These are phyloP conservation scores for Zea luxurians DNA, from an alignment of 176 grass and related monocot species.

Conservation along the genomic window DNA sequence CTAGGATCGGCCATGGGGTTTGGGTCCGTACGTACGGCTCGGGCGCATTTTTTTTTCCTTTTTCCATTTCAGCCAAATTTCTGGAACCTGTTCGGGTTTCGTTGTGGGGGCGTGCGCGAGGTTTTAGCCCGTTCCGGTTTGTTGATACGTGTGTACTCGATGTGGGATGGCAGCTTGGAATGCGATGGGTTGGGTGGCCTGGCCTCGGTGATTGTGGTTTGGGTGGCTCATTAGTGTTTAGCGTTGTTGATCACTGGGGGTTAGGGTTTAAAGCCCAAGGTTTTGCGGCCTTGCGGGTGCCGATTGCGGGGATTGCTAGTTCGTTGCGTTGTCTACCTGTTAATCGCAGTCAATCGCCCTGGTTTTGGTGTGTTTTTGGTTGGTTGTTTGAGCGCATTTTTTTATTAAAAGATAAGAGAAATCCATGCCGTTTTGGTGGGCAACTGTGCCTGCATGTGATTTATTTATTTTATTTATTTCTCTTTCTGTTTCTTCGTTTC, in stretches of 20 bases:
- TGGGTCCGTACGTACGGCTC: not conserved
- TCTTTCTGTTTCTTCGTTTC: not conserved
- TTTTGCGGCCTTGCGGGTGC: not conserved
- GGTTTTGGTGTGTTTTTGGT: not conserved
- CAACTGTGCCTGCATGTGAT: not conserved
- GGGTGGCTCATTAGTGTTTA: conserved; percentile 11
- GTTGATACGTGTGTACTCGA: not conserved
- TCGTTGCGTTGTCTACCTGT: not conserved
- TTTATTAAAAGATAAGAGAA: not conserved
- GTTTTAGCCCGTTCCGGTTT: conserved; percentile 4
- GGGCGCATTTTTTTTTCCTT: not conserved
- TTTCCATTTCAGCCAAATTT: not conserved
- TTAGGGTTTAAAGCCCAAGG: conserved; percentile 43
- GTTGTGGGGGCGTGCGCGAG: not conserved
- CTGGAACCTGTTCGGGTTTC: not conserved
- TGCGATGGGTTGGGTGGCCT: not conserved
- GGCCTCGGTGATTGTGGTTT: conserved; percentile 11
- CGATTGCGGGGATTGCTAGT: not conserved
- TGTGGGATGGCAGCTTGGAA: not conserved
- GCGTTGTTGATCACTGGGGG: conserved; percentile 24
- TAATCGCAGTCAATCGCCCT: not conserved
- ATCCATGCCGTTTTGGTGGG: not conserved
- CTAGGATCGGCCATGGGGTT: not conserved
- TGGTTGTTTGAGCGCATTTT: not conserved
- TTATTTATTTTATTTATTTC: not conserved